These are phyloP conservation scores for Phytophthora megakarya DNA, from an alignment of 352 stramenopile genomes.

Conservation along the genomic window DNA sequence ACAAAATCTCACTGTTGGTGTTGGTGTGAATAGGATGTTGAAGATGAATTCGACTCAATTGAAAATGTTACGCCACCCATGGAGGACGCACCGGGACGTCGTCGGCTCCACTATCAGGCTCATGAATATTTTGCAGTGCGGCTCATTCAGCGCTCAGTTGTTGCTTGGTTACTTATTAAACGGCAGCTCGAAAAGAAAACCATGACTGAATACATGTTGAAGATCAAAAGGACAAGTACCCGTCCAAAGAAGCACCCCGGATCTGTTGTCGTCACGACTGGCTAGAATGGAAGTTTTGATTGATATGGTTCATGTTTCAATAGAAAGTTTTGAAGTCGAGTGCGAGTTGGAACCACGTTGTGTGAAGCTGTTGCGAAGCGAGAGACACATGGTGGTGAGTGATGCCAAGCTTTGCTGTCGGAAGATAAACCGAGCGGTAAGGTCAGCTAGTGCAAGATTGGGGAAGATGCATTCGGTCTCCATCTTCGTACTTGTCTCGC, in stretches of 20 bases:
- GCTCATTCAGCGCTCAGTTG: constrained; percentile 58
- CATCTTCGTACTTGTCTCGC: constrained; percentile 16
- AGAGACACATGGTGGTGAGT: constrained; percentile 74
- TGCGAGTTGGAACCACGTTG: constrained; percentile 29
- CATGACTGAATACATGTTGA: constrained; percentile 79
- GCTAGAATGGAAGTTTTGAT: constrained; percentile 28
- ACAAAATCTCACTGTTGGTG: not conserved
- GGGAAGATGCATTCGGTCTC: constrained; percentile 63
- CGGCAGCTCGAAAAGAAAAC: constrained; percentile 58
- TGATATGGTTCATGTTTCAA: constrained; percentile 8
- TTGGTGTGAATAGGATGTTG: not conserved
- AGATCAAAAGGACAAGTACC: constrained; percentile 72
- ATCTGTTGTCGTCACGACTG: constrained; percentile 64
- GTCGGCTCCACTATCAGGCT: constrained; percentile 54
- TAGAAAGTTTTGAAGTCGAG: constrained; percentile 10
- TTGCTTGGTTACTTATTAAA: constrained; percentile 59
- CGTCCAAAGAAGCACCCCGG: constrained; percentile 71
- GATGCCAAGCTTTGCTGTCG: constrained; percentile 70
- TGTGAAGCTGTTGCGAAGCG: constrained; percentile 63
- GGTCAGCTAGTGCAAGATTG: constrained; percentile 70
- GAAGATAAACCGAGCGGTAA: constrained; percentile 77
- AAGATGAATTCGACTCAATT: constrained; percentile 18
- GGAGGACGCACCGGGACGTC: constrained; percentile 16
- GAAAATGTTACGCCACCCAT: constrained; percentile 35
- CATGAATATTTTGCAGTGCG: constrained; percentile 71